phyloP scores from a whole-genome alignment of 2,329 filamentous ascomycete genomes.

The Sclerotinia glacialis region DNA sequence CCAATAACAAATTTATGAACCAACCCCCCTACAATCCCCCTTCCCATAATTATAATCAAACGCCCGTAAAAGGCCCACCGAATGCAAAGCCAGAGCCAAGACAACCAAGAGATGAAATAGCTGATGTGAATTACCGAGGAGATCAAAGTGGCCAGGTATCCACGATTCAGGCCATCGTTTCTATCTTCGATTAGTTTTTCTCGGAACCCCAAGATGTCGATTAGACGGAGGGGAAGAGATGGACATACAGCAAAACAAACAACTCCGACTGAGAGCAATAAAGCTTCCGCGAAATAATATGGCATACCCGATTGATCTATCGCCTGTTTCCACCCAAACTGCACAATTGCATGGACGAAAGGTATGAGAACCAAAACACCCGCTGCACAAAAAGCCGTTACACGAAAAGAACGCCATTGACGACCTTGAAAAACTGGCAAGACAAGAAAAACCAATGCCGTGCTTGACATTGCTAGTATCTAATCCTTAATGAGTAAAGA shows the following conservation, averaged over 20 bases:
- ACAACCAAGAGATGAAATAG: slow-evolving; percentile 32
- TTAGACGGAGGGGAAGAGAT: not conserved
- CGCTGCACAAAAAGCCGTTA: slow-evolving; percentile 28
- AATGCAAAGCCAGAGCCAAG: slow-evolving; percentile 25
- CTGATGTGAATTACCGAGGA: slow-evolving; percentile 30
- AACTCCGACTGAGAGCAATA: slow-evolving; percentile 24
- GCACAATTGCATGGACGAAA: slow-evolving; percentile 26
- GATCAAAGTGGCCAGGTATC: slow-evolving; percentile 30
- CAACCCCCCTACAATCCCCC: not conserved
- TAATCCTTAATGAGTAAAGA: slow-evolving; percentile 26
- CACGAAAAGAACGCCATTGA: slow-evolving; percentile 29
- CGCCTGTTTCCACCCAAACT: slow-evolving; percentile 26
- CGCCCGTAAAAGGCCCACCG: slow-evolving; percentile 13
- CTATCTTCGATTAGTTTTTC: slow-evolving; percentile 15
- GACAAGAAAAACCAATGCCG: slow-evolving; percentile 39
- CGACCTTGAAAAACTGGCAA: slow-evolving; percentile 30
- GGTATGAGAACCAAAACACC: slow-evolving; percentile 31
- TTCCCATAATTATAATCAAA: slow-evolving; percentile 20
- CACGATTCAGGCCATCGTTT: slow-evolving; percentile 28
- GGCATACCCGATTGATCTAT: slow-evolving; percentile 27
- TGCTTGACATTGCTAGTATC: slow-evolving; percentile 40
- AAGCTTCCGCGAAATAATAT: slow-evolving; percentile 29
- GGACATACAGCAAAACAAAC: slow-evolving; percentile 22
- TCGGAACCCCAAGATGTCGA: not conserved
- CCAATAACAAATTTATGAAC: not conserved